Evolutionary conservation across 805 yeast species (phyloP), one percentile per base, ranked within the genome.

Genomic region (Yarrowia phangngaensis): DNA sequence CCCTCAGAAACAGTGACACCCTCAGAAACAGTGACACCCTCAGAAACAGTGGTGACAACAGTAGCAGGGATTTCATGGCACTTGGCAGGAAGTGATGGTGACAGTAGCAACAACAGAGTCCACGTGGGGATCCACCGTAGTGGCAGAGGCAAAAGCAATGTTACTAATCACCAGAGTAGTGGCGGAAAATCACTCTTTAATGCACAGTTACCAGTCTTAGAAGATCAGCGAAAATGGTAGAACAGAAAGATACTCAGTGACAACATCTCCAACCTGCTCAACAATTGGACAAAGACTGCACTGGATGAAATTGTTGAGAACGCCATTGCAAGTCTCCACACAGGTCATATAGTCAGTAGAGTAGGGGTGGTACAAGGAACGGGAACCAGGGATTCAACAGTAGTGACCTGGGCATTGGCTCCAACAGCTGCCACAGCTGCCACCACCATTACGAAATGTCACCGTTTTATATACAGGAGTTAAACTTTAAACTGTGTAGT

Each of bases 81-180:
- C 31, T 36, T 26, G 43, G 23, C 43, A 36, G 8, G 43, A 36
- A 23, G 43, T 36, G 43, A 36, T 36, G 23, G 43, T 36, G 6
- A 36, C 43, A 20, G 43, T 36, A n/a, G 43, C 43, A n/a, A 36
- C 43, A 23, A 22, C n/a, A n/a, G n/a, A n/a, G n/a, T n/a, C n/a
- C n/a, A n/a, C n/a, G n/a, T n/a, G n/a, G n/a, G n/a, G n/a, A n/a
- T n/a, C n/a, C n/a, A n/a, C n/a, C n/a, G n/a, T n/a, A n/a, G 33
- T 5, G 9, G 34, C 9, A 40, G 47, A 9, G 8, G 11, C 14
- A 20, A 20, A 15, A 19, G 17, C 31, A 16, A 12, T 12, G 4
- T 4, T n/a, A 11, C 30, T 6, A n/a, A 11, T 1, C 19, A 22
- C 28, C 17, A 34, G 14, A 5, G 15, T 3, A 13, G 41, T 12